phyloP scores from a whole-genome alignment of 148 eudicot species.

The Camellia sinensis region DNA sequence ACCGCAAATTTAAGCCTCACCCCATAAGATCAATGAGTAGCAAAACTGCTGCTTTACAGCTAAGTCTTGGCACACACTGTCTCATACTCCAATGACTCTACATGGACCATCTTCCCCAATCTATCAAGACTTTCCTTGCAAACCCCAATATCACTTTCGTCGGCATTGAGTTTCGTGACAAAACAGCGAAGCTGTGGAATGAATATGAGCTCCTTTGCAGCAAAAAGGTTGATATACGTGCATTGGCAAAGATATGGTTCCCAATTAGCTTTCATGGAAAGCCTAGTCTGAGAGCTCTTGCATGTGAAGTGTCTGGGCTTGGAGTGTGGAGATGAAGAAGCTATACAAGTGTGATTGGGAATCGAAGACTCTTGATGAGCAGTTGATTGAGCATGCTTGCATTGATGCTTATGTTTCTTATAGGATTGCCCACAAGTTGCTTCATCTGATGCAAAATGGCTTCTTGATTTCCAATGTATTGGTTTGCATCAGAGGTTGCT shows the following conservation, averaged over 20 bases:
- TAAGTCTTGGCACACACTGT: neutral
- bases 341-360: slow-evolving; percentile 69
- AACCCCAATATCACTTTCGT: slow-evolving; percentile 7
- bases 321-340: slow-evolving; percentile 49
- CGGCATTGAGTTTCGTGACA: slow-evolving; percentile 8
- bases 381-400: slow-evolving; percentile 53
- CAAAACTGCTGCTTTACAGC: slow-evolving; percentile 12
- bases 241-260: neutral
- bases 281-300: slow-evolving; percentile 67
- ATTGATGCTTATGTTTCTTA: slow-evolving; percentile 37
- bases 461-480: no score
- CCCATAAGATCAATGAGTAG: neutral
- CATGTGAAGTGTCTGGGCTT: slow-evolving; percentile 34
- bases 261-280: neutral
- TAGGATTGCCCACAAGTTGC: slow-evolving; percentile 34
- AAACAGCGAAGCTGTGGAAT: neutral
- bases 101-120: slow-evolving; percentile 6
- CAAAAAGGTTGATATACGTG: neutral
- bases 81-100: slow-evolving; percentile 12
- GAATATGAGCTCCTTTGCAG: neutral
- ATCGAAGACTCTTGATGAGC: slow-evolving; percentile 37
- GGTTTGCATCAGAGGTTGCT: no score
- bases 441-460: neutral
- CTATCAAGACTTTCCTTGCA: neutral
- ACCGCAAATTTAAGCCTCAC: slow-evolving; percentile 12